Evolutionary conservation across 768 basidiomycete species (phyloP), one percentile per base, ranked within the genome.

Genomic region (Hygrophorus pudorinus): DNA sequence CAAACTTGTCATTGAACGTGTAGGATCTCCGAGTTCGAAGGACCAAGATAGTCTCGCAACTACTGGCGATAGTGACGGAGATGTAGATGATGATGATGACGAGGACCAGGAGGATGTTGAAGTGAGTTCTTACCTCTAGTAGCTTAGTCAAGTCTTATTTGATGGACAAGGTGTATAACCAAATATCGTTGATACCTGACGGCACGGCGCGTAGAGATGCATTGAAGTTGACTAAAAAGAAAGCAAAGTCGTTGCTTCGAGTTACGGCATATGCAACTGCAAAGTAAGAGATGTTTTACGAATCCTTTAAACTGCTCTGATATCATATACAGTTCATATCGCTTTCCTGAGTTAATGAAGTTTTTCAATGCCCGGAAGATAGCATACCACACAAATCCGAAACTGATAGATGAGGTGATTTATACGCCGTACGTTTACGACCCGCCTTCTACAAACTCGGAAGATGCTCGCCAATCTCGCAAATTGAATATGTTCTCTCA

Each of bases 201-300:
- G 93, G 93, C 3, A 90, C 92, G 16, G 93, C 93, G 6, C 79
- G 90, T 34, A 73, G 89, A 47, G 93, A 97, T 66, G 93, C 93
- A 2, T 64, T 91, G 49, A 81, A 72, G 47, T 62, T 97, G 51
- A 97, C 92, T 2, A 94, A 96, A 67, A 92, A 87, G 67, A 94
- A 93, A 59, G 90, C 91, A 2, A 93, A 92, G 59, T 80, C 79
- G 10, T 61, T 96, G 10, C 92, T 92, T 27, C 68, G 93, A 53
- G 93, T 93, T n/a, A 96, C 93, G 2, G 93, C 92, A 4, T 96
- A 94, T 62, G 90, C 92, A 35, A 96, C 91, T 12, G 88, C 92
- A 27, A 81, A 75, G 92, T 92, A 61, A 53, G 70, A 36, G 40
- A 41, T 35, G 39, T 42, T 30, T 4, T 29, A 6, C 12, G 10